Base-by-base conservation (phyloP, 306 rosid species). In the Lathyrus tuberosus region DNA sequence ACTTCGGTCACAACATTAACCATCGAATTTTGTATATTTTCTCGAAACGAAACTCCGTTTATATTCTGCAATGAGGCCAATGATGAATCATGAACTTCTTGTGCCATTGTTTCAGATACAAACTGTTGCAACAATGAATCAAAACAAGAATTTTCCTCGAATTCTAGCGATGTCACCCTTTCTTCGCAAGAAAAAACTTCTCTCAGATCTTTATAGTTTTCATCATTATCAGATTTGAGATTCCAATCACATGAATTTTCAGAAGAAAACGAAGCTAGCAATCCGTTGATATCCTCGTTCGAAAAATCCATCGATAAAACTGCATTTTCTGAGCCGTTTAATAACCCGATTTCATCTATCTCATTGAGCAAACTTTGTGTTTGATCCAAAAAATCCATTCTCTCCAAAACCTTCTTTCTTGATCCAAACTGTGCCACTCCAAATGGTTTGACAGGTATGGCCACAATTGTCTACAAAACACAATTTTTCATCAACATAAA, bases 341-440 rank as follows among this genome's bases (percentile, higher is more conserved):
- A 18, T 63, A 62, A 57, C 37, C 28, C 74, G 57, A 61, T 57
- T 67, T 61, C 76, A 18, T 84, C 72, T 61, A 69, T 76, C 69
- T 73, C 86, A 22, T 47, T 56, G 56, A 92, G 78, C 44, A 84
- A 28, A 62, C 83, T 82, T 67, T 74, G 85, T 65, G 91, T 79
- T 65, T 85, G 84, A 24, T 80, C 84, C 74, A 88, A 64, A 72
- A 88, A 74, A 12, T 81, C 86, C 18, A 65, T 17, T 28, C 69
- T 74, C 82, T 88, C 91, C 65, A 53, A 70, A 62, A 89, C 98
- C 95, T 84, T 86, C 44, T 85, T 60, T 49, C 75, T 88, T 61
- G 96, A 89, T 81, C 98, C 98, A 42, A 92, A 81, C 65, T 84
- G 91, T 58, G 80, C 73, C 44, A 89, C 92, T 74, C 98, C 98